Conservation (phyloP, 768 basidiomycete species). For the Boletus eberwhitei region DNA sequence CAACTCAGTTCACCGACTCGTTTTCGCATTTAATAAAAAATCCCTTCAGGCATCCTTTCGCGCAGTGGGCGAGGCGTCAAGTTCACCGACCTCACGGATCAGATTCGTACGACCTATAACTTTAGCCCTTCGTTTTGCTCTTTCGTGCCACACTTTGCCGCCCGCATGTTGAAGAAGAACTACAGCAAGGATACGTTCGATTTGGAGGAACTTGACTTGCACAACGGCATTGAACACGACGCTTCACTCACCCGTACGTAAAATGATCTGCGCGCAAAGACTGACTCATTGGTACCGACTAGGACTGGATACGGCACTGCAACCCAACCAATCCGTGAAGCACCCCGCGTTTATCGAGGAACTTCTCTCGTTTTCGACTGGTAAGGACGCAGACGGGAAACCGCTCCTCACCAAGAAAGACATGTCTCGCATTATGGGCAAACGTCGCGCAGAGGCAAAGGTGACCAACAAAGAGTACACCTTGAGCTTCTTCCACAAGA, state of each 20-base stretch:
- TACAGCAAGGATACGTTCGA: conserved; percentile 61
- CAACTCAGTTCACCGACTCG: not conserved
- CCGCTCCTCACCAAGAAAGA: conserved; percentile 53
- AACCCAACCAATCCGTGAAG: conserved; percentile 51
- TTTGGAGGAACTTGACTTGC: conserved; percentile 62
- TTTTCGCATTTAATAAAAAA: not conserved
- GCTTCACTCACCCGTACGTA: conserved; percentile 33
- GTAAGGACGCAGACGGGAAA: conserved; percentile 49
- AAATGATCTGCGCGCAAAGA: not conserved
- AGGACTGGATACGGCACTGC: conserved; percentile 53
- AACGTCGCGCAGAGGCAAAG: conserved; percentile 59
- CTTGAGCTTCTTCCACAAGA: conserved; percentile 48
- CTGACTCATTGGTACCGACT: not conserved
- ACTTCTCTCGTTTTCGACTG: conserved; percentile 57
- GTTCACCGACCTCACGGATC: conserved; percentile 45
- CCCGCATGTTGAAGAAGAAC: conserved; percentile 51
- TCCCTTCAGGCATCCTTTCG: conserved; percentile 39
- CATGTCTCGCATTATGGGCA: conserved; percentile 53
- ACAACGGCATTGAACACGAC: conserved; percentile 54
- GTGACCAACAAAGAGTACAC: conserved; percentile 57
- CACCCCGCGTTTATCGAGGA: conserved; percentile 53
- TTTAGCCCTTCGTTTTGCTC: conserved; percentile 65
- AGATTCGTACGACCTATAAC: conserved; percentile 60
- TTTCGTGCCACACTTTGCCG: conserved; percentile 61
- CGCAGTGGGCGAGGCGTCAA: conserved; percentile 69